Evolutionary conservation across 2,329 filamentous ascomycete species (phyloP).

Genomic region (Fusarium sp.): DNA sequence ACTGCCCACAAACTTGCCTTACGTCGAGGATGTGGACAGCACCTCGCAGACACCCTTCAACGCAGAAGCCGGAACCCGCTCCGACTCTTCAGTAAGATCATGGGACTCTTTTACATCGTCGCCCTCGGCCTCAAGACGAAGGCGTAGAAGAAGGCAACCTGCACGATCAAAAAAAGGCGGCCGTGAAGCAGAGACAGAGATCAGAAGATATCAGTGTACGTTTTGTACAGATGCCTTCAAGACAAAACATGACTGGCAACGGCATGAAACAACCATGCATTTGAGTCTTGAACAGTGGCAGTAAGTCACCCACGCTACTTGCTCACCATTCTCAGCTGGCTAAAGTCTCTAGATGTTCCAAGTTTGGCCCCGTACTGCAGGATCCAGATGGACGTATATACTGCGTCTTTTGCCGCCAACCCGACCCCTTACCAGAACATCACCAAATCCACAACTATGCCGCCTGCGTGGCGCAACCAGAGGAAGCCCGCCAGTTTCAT

Average conservation of each 20-base stretch:
- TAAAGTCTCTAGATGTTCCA: not conserved
- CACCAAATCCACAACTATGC: not conserved
- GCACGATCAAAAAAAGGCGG: not conserved
- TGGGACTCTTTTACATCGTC: not conserved
- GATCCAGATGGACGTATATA: not conserved
- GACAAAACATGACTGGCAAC: slow-evolving; percentile 23
- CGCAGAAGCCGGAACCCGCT: not conserved
- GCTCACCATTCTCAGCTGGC: not conserved
- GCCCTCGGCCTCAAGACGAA: not conserved
- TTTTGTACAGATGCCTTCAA: slow-evolving; percentile 23
- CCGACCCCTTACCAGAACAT: not conserved
- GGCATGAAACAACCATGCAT: slow-evolving; percentile 9
- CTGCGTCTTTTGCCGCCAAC: not conserved
- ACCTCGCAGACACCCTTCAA: not conserved
- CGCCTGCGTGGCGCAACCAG: not conserved
- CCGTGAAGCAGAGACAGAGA: not conserved
- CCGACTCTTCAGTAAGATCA: not conserved
- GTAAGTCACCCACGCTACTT: not conserved
- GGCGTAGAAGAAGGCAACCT: not conserved
- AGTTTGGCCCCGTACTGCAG: not conserved
- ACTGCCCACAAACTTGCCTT: not conserved
- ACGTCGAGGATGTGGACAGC: not conserved
- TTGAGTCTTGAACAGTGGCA: not conserved
- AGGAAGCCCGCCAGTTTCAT: not conserved
- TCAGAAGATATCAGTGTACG: slow-evolving; percentile 21